These are phyloP conservation scores for barrel medic (Medicago truncatula) DNA, from an alignment of 306 rosid genomes.

Conservation along the genomic window MtrunA17r5.0-ANR NC_053049.1:14436501-14437000, in stretches of 20 bases:
- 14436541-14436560: no score
- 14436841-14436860: no score
- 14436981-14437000: constrained; percentile 31
- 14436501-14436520: background rate
- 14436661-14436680: background rate
- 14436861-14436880: no score
- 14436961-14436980: constrained; percentile 28
- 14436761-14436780: background rate
- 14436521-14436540: background rate
- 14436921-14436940: constrained; percentile 37
- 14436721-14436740: constrained; percentile 3
- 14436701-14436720: background rate
- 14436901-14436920: background rate
- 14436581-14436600: no score
- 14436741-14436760: background rate
- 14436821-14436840: background rate
- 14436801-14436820: background rate
- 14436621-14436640: no score
- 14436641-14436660: background rate
- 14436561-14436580: no score
- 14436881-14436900: background rate
- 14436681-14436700: background rate
- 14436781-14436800: background rate
- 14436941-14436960: constrained; percentile 27
- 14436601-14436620: no score